Percentiles rank a stretch among this genome's conserved stretches.
phyloP scores from a whole-genome alignment of 352 stramenopile species.

The Globisporangium paddicum region DNA sequence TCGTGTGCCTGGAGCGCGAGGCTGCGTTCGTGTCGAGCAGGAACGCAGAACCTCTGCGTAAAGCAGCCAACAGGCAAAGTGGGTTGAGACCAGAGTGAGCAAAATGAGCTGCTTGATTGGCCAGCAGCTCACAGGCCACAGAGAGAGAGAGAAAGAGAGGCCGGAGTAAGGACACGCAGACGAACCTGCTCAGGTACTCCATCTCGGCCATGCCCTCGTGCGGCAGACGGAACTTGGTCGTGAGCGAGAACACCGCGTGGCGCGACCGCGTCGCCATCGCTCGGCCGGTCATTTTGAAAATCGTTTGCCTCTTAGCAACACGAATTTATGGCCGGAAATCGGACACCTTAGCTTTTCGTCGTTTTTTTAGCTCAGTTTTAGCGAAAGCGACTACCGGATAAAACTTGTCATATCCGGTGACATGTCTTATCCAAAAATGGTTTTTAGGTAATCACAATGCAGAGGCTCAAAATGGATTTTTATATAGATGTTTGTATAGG shows the following conservation, averaged over 20 bases:
- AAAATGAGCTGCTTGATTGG: background rate
- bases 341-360: no score
- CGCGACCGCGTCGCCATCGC: constrained; percentile 9
- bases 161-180: background rate
- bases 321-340: no score
- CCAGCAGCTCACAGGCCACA: background rate
- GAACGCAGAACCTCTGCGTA: constrained; percentile 57
- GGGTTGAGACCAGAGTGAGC: background rate
- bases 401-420: no score
- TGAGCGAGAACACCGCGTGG: constrained; percentile 62
- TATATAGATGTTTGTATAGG: no score
- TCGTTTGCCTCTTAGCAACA: no score
- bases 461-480: no score
- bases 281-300: constrained; percentile 1
- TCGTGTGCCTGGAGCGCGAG: background rate
- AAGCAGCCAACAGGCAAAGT: background rate
- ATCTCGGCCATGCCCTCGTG: constrained; percentile 71
- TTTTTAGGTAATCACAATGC: no score
- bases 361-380: no score
- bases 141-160: constrained; percentile 2
- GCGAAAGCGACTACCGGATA: no score
- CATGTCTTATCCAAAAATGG: no score
- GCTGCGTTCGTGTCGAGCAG: constrained; percentile 23
- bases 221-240: constrained; percentile 73
- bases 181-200: constrained; percentile 71